A percentile compares a stretch with the other conserved stretches of the same genome.
These are phyloP conservation scores for Dendrocalamus latiflorus DNA, from an alignment of 202 grass and related monocot species.

Conservation along the genomic window DNA sequence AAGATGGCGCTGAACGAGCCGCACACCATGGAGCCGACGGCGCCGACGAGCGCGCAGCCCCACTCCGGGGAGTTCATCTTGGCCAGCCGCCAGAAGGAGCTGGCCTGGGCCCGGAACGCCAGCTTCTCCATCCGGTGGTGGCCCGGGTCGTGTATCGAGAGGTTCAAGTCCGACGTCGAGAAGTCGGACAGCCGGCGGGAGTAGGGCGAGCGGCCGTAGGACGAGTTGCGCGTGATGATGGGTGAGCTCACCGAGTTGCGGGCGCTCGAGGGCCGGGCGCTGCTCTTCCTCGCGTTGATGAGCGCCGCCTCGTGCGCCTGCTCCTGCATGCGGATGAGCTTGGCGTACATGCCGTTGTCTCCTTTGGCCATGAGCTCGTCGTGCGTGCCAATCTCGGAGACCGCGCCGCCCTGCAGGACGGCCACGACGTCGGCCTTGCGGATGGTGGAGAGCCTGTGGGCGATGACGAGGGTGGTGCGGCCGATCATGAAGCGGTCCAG, in stretches of 20 bases:
- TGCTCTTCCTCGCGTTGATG: slow-evolving; percentile 71
- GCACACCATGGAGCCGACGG: slow-evolving; percentile 80
- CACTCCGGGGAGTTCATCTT: slow-evolving; percentile 95
- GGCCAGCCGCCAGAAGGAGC: slow-evolving; percentile 79
- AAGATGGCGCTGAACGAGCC: slow-evolving; percentile 96
- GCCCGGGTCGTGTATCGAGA: slow-evolving; percentile 37
- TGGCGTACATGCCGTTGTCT: slow-evolving; percentile 65
- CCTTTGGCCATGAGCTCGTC: slow-evolving; percentile 86
- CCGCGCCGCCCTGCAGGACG: slow-evolving; percentile 66
- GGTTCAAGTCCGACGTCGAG: slow-evolving; percentile 64
- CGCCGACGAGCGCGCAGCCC: slow-evolving; percentile 59
- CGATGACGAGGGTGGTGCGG: slow-evolving; percentile 90
- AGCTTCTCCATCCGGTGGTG: slow-evolving; percentile 51
- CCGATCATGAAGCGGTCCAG: slow-evolving; percentile 99
- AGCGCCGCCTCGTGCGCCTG: slow-evolving; percentile 84
- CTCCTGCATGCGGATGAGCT: slow-evolving; percentile 97
- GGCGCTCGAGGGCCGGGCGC: slow-evolving; percentile 82
- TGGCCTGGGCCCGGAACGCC: slow-evolving; percentile 76
- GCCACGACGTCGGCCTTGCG: slow-evolving; percentile 93
- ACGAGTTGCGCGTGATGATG: slow-evolving; percentile 92
- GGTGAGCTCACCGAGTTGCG: slow-evolving; percentile 95
- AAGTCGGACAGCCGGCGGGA: slow-evolving; percentile 88
- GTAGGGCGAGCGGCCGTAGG: slow-evolving; percentile 85
- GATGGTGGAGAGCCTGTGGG: slow-evolving; percentile 89
- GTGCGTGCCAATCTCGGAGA: slow-evolving; percentile 87